Conservation (phyloP, 441 rosid genomes). For the Rhodomyrtus psidioides region DNA sequence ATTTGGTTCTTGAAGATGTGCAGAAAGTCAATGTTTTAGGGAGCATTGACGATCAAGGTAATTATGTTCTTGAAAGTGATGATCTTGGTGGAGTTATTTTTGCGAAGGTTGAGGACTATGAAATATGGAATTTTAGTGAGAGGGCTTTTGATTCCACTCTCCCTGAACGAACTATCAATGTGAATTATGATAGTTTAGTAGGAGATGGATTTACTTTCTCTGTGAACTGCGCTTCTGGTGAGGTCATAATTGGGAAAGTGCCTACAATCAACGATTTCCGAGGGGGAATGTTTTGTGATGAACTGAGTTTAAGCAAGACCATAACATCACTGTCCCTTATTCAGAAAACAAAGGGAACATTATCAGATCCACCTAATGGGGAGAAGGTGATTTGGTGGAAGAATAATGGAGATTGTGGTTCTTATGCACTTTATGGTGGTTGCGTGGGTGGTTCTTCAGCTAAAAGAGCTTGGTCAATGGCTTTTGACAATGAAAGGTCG, state of each 20-base stretch:
- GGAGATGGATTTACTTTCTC: conserved; percentile 65
- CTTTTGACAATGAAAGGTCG: conserved; percentile 25
- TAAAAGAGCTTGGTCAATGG: conserved; percentile 45
- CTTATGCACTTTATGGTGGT: conserved; percentile 60
- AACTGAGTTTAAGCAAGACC: conserved; percentile 96
- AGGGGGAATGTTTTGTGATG: too few relatives aligned
- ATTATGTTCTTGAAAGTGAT: too few relatives aligned
- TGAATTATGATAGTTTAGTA: too few relatives aligned
- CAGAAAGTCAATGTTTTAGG: too few relatives aligned
- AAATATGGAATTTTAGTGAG: too few relatives aligned
- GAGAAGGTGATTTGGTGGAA: conserved; percentile 64
- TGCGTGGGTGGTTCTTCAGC: conserved; percentile 25
- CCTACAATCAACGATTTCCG: conserved; percentile 68
- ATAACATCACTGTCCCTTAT: conserved; percentile 84
- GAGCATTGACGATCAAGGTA: too few relatives aligned
- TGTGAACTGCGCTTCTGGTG: conserved; percentile 65
- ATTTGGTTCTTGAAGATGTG: too few relatives aligned
- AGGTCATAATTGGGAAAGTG: conserved; percentile 43
- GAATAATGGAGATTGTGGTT: conserved; percentile 62
- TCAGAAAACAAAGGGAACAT: conserved; percentile 74
- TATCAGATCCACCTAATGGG: conserved; percentile 76
- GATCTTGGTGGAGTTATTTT: too few relatives aligned
- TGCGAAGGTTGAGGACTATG: too few relatives aligned
- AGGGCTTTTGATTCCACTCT: too few relatives aligned
- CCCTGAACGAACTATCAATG: too few relatives aligned